A percentile compares a stretch with the other conserved stretches of the same genome.
Evolutionary conservation across 1,284 basidiomycete species (phyloP).

Genomic region (Pseudozyma hubeiensis): DNA sequence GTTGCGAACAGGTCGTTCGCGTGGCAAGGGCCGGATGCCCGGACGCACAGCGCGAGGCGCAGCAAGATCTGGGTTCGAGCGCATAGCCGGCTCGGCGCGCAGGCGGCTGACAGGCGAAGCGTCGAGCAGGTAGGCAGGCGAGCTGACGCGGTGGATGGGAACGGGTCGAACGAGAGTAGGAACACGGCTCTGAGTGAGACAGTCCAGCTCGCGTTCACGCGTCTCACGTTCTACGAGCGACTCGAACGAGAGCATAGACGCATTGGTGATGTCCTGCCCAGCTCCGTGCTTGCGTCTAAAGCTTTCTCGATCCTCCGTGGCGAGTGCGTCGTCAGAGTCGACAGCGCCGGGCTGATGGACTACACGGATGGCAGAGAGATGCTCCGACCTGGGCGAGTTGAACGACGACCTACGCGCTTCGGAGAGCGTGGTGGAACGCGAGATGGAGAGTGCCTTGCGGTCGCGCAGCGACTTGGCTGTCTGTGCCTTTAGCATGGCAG

Average conservation of each 20-base stretch:
- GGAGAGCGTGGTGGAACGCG: slow-evolving; percentile 38
- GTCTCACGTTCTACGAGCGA: slow-evolving; percentile 45
- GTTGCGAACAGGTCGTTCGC: slow-evolving; percentile 11
- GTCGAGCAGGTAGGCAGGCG: slow-evolving; percentile 48
- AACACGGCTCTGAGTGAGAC: slow-evolving; percentile 9
- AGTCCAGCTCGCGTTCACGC: slow-evolving; percentile 31
- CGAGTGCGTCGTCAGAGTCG: background rate
- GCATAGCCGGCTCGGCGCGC: slow-evolving; percentile 31
- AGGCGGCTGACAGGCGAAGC: slow-evolving; percentile 29
- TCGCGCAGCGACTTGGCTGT: slow-evolving; percentile 50
- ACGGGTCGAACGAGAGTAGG: slow-evolving; percentile 20
- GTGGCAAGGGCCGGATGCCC: slow-evolving; percentile 29
- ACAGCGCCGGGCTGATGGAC: background rate
- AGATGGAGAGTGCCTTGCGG: slow-evolving; percentile 39
- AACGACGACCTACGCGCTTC: slow-evolving; percentile 46
- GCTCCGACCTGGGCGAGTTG: slow-evolving; percentile 43
- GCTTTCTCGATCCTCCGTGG: background rate
- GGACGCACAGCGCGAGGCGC: slow-evolving; percentile 25
- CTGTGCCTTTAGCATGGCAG: slow-evolving; percentile 51
- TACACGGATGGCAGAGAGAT: slow-evolving; percentile 12
- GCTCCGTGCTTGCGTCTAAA: background rate
- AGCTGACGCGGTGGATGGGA: slow-evolving; percentile 42
- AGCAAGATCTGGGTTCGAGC: slow-evolving; percentile 32
- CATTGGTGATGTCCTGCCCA: background rate
- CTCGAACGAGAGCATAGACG: slow-evolving; percentile 22